Conservation (phyloP, 768 basidiomycete species). For the Rhizopogon vulgaris region DNA sequence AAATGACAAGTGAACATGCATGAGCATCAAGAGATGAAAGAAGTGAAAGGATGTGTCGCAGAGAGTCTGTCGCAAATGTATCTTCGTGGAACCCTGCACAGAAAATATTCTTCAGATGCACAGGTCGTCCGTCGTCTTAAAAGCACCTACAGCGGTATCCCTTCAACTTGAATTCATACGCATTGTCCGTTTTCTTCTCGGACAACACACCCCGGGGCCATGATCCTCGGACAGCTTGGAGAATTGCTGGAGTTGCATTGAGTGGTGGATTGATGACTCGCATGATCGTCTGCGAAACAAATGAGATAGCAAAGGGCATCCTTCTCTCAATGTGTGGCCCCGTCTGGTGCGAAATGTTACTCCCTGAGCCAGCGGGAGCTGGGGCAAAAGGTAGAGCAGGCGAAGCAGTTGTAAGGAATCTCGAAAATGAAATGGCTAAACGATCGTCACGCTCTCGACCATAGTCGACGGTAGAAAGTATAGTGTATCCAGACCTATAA, state of each 20-base stretch:
- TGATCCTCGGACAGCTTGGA: conserved; percentile 70
- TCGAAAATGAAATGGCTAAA: conserved; percentile 65
- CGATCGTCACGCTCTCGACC: conserved; percentile 73
- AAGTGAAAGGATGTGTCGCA: conserved; percentile 63
- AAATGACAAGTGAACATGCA: conserved; percentile 61
- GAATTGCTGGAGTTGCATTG: conserved; percentile 69
- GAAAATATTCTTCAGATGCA: conserved; percentile 12
- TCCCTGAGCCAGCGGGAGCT: conserved; percentile 33
- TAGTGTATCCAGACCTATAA: conserved; percentile 56
- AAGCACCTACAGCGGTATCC: conserved; percentile 65
- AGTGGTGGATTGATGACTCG: conserved; percentile 76
- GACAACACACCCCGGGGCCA: conserved; percentile 79
- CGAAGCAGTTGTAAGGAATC: conserved; percentile 30
- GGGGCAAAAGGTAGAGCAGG: conserved; percentile 33
- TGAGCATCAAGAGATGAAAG: conserved; percentile 62
- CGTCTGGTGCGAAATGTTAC: conserved; percentile 31
- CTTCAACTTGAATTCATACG: conserved; percentile 77
- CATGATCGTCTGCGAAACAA: conserved; percentile 58
- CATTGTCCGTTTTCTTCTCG: conserved; percentile 68
- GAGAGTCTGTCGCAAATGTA: conserved; percentile 66
- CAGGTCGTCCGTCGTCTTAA: conserved; percentile 9
- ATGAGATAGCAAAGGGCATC: conserved; percentile 67
- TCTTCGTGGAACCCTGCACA: conserved; percentile 71
- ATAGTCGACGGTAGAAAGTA: conserved; percentile 69
- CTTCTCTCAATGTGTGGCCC: conserved; percentile 27